Evolutionary conservation across 352 stramenopile species (phyloP).

Genomic region (Pythium grandisporangium): DNA sequence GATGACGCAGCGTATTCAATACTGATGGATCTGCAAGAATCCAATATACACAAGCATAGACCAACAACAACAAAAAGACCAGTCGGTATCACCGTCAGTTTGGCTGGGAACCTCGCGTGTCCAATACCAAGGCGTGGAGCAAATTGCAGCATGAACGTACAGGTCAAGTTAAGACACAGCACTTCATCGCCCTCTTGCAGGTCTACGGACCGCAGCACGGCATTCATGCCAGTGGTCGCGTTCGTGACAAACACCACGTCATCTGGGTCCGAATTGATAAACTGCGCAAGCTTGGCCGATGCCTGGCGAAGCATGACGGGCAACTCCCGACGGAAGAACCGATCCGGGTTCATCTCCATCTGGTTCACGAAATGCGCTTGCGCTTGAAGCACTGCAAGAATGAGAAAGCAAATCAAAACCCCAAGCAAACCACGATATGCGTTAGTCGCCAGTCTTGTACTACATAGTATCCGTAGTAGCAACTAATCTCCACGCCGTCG

Average conservation of each 20-base stretch:
- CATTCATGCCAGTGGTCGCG: constrained; percentile 77
- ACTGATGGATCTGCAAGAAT: constrained; percentile 57
- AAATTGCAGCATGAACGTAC: constrained; percentile 18
- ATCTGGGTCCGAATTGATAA: constrained; percentile 62
- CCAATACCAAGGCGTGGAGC: too few species aligned
- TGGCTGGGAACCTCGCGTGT: too few species aligned
- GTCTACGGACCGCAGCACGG: constrained; percentile 75
- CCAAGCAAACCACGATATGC: not conserved
- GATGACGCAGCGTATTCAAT: constrained; percentile 72
- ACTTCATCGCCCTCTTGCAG: constrained; percentile 84
- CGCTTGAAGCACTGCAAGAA: constrained; percentile 47
- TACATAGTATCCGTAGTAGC: too few species aligned
- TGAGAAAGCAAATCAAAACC: not conserved
- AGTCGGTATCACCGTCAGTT: constrained; percentile 1
- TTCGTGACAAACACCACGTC: constrained; percentile 85
- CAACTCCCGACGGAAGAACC: constrained; percentile 70
- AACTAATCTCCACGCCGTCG: too few species aligned
- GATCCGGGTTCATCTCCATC: constrained; percentile 82
- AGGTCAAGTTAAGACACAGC: constrained; percentile 81
- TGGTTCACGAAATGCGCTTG: constrained; percentile 82
- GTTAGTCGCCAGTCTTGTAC: too few species aligned
- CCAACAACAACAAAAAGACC: not conserved
- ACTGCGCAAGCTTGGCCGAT: constrained; percentile 45
- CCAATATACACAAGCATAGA: constrained; percentile 1
- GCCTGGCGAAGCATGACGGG: constrained; percentile 54